Base-by-base conservation (phyloP, 768 basidiomycete species). In the Hebeloma cylindrosporum region DNA sequence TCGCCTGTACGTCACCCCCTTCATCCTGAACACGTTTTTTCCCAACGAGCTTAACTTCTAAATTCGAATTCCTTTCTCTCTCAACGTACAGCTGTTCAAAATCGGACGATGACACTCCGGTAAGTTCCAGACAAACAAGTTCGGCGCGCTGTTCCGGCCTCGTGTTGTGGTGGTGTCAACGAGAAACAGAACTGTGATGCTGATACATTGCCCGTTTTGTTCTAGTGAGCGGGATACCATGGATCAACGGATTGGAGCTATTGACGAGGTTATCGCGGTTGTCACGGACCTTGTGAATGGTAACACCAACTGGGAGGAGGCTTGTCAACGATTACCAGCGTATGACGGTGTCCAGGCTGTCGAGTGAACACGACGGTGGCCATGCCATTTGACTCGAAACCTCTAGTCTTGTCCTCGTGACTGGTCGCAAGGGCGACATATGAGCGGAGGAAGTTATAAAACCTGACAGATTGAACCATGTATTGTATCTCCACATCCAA, bases 21-120 rank as follows among this genome's bases (percentile, higher is more conserved):
- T 29, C 21, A 33, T 17, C 28, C 26, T n/a, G n/a, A n/a, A n/a
- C n/a, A n/a, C n/a, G n/a, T n/a, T n/a, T n/a, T n/a, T n/a, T n/a
- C n/a, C n/a, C n/a, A n/a, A n/a, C n/a, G n/a, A n/a, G n/a, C n/a
- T n/a, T n/a, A n/a, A n/a, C n/a, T n/a, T n/a, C 40, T 40, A 14
- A 16, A 25, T 27, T 22, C 31, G 18, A n/a, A 22, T 23, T 35
- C 26, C 2, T 32, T 13, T 13, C 5, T 25, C 23, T 25, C 32
- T 33, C 39, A 20, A 11, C 43, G 22, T 47, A 49, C 65, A 95
- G 93, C 95, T 48, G 71, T 94, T 40, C 81, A 88, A 68, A 95
- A 97, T 60, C 72, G 85, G 47, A 98, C 95, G 27, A 87, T 96
- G 77, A 99, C 95, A 7, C 79, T 95, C 48, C 82, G 92, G 91